These are phyloP conservation scores for Parmelia sp. DNA, from an alignment of 495 filamentous ascomycete genomes.

Conservation along the genomic window DNA sequence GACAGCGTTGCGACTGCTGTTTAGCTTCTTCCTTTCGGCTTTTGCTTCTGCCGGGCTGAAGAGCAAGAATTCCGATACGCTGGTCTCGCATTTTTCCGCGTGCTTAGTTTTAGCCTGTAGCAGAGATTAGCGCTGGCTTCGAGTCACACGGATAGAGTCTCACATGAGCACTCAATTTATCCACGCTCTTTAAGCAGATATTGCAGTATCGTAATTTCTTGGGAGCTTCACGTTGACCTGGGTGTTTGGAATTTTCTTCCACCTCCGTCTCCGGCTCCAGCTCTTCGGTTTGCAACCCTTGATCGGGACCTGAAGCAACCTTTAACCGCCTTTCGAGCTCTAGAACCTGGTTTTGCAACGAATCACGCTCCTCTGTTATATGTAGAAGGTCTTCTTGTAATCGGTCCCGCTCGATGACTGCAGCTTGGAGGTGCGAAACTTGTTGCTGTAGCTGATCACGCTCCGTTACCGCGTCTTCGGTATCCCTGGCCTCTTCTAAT, in stretches of 20 bases:
- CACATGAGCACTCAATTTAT: background rate
- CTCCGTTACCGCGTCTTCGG: background rate
- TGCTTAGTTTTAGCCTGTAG: conserved; percentile 3
- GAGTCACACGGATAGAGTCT: background rate
- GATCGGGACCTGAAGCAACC: background rate
- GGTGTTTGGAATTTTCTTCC: background rate
- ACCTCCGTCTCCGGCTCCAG: background rate
- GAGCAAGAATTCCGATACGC: background rate
- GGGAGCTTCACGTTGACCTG: background rate
- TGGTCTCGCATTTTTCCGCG: conserved; percentile 12
- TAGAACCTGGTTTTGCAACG: background rate
- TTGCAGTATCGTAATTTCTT: conserved; percentile 7
- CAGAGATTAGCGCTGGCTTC: background rate
- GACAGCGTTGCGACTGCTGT: background rate
- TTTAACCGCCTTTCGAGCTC: background rate
- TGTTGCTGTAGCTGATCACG: background rate
- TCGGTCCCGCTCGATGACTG: background rate
- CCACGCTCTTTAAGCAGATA: conserved; percentile 9
- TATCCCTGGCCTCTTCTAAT: background rate
- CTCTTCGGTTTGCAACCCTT: background rate
- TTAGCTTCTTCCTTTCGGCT: background rate
- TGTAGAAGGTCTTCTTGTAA: background rate
- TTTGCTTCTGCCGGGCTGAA: conserved; percentile 1
- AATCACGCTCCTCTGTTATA: background rate
- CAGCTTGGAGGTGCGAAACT: background rate